These are phyloP conservation scores for Pedinophyceae sp. DNA, from an alignment of 139 green algal genomes.

Conservation along the genomic window DNA sequence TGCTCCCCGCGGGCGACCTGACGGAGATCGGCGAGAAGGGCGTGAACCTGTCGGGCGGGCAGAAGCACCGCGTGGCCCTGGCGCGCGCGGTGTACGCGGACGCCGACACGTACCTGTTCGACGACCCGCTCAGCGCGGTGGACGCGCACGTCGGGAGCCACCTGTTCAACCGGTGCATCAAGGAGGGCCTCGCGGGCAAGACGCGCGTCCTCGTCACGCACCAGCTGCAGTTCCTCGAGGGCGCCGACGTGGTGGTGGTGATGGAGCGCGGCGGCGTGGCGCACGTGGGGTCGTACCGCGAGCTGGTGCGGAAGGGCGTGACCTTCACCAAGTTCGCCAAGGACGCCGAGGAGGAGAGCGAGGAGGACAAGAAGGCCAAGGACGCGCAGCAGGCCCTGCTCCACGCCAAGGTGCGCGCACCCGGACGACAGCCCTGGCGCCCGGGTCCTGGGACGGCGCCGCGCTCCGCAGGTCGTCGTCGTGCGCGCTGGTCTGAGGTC, in stretches of 20 bases:
- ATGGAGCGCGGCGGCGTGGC: neutral
- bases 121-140: slow-evolving; percentile 44
- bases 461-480: no score
- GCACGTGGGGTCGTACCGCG: neutral
- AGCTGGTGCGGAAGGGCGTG: neutral
- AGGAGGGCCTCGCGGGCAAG: slow-evolving; percentile 4
- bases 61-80: slow-evolving; percentile 59
- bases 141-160: slow-evolving; percentile 7
- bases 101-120: slow-evolving; percentile 52
- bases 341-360: neutral
- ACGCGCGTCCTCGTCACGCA: slow-evolving; percentile 69
- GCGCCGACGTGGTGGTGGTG: neutral
- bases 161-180: slow-evolving; percentile 8
- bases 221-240: slow-evolving; percentile 2
- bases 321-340: neutral
- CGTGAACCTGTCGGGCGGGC: slow-evolving; percentile 65
- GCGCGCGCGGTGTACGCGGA: slow-evolving; percentile 52
- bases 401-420: neutral
- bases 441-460: no score
- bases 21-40: slow-evolving; percentile 79
- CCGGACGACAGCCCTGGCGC: no score
- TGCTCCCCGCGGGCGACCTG: slow-evolving; percentile 50
- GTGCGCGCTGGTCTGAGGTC: no score
- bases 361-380: slow-evolving; percentile 1
- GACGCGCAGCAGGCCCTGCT: neutral